A percentile compares a stretch with the other conserved stretches of the same genome.
Conservation (phyloP, 306 rosid genomes). For the Arachis stenosperma region DNA sequence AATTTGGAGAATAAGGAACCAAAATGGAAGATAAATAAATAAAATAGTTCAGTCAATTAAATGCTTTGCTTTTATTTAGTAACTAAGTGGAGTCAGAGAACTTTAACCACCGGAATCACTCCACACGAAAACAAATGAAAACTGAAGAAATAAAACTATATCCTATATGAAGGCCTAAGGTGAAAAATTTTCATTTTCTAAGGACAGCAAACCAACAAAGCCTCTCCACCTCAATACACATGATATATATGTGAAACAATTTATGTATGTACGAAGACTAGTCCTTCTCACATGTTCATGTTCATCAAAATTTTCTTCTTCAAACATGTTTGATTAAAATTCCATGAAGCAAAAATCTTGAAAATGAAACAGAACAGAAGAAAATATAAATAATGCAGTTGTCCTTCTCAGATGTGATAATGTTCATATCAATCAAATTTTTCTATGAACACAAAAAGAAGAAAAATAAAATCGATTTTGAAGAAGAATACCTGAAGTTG, state of each 20-base stretch:
- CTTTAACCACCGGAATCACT: not conserved
- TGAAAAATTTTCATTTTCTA: not conserved
- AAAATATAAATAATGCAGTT: too few species aligned
- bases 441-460: too few species aligned
- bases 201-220: not conserved
- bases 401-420: too few species aligned
- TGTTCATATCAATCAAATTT: too few species aligned
- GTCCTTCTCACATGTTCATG: slow-evolving; percentile 3
- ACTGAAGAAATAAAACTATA: not conserved
- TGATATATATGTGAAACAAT: slow-evolving; percentile 2
- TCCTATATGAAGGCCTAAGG: not conserved
- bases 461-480: too few species aligned
- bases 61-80: not conserved
- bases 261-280: not conserved
- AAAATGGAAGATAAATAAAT: not conserved
- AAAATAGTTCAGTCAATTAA: not conserved
- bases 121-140: not conserved
- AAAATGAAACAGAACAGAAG: not conserved
- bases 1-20: not conserved
- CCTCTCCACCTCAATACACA: not conserved
- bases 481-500: slow-evolving; percentile 53
- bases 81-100: not conserved
- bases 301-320: not conserved
- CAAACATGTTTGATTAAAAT: slow-evolving; percentile 1
- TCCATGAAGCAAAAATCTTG: not conserved